Conservation (phyloP, 495 filamentous ascomycete species). For the Parathielavia appendiculata region DNA sequence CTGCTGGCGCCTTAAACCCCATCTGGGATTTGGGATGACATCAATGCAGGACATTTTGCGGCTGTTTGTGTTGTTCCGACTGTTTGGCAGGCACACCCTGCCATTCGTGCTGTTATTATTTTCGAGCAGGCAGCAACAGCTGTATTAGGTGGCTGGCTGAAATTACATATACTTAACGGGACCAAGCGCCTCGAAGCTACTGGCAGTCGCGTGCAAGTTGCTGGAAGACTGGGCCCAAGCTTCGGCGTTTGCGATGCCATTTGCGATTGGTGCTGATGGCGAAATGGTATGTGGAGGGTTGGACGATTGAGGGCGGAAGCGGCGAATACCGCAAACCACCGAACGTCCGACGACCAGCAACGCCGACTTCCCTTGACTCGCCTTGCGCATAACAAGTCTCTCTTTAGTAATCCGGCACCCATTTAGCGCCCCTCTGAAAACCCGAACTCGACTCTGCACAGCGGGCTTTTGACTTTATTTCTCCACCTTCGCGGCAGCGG, state of each 20-base stretch:
- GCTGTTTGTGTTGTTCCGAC: background rate
- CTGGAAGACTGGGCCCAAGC: background rate
- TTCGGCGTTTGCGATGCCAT: background rate
- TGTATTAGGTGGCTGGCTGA: background rate
- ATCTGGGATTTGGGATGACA: background rate
- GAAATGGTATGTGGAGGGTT: background rate
- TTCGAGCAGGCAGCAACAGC: background rate
- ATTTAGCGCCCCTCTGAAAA: too few species aligned
- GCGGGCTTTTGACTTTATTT: too few species aligned
- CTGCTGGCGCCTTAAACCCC: background rate
- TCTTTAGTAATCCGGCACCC: background rate
- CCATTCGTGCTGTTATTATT: background rate
- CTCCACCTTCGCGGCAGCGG: background rate
- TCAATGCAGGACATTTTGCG: background rate
- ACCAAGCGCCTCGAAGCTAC: background rate
- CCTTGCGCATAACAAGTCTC: background rate
- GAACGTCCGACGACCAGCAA: background rate
- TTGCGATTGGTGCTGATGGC: background rate
- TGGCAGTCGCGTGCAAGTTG: background rate
- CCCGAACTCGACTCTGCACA: too few species aligned
- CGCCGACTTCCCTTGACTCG: background rate
- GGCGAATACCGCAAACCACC: conserved; percentile 1
- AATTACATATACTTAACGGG: background rate
- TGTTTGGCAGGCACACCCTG: background rate
- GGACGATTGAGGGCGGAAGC: background rate